Evolutionary conservation across 2,329 filamentous ascomycete species (phyloP).

Genomic region (Lasiodiplodia sp.): DNA sequence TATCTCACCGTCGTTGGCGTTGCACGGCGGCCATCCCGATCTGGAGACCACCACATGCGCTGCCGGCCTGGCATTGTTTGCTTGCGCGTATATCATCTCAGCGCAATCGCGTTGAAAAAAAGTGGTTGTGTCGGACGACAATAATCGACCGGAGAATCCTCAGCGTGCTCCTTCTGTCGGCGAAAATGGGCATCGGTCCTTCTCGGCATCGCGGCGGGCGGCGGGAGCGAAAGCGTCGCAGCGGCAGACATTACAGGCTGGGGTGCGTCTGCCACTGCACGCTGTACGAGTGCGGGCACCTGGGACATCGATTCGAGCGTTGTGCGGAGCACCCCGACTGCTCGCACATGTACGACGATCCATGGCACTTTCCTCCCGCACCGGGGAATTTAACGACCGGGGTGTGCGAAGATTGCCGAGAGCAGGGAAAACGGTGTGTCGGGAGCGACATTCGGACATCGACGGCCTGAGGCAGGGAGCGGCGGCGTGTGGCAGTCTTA

Average conservation of each 20-base stretch:
- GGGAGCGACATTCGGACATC: neutral
- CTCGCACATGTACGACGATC: slow-evolving; percentile 21
- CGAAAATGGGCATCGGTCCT: slow-evolving; percentile 11
- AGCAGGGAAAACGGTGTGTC: neutral
- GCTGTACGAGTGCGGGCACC: slow-evolving; percentile 10
- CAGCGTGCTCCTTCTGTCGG: neutral
- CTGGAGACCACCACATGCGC: slow-evolving; percentile 13
- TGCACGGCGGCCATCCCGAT: slow-evolving; percentile 10
- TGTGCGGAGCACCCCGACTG: slow-evolving; percentile 12
- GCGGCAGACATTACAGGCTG: slow-evolving; percentile 10
- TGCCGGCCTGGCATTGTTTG: neutral
- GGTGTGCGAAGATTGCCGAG: slow-evolving; percentile 17
- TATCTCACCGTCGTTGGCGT: slow-evolving; percentile 7
- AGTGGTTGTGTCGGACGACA: neutral
- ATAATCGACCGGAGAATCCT: neutral
- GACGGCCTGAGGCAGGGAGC: neutral
- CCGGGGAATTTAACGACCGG: slow-evolving; percentile 14
- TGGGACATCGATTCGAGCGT: slow-evolving; percentile 19
- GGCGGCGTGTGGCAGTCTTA: neutral
- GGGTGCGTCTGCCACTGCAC: slow-evolving; percentile 17
- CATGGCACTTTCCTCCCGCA: slow-evolving; percentile 23
- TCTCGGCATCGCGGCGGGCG: neutral
- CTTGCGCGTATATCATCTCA: slow-evolving; percentile 5
- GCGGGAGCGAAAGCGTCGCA: neutral
- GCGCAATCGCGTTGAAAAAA: neutral